These are phyloP conservation scores for Cylindrotheca closterium DNA, from an alignment of 108 stramenopile species.

Conservation along the genomic window DNA sequence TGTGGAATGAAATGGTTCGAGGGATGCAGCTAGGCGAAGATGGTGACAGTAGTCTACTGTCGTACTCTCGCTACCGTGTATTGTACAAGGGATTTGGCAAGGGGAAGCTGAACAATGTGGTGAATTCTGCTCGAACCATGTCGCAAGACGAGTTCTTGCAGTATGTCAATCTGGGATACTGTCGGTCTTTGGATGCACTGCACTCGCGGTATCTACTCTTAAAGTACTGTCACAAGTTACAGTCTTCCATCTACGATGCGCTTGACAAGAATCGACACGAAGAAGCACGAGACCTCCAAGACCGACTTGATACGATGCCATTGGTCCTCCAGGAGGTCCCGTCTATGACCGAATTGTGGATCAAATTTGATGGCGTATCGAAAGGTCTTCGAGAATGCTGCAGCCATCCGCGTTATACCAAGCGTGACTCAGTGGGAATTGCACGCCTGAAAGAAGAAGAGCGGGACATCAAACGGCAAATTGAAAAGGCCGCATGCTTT, in stretches of 20 bases:
- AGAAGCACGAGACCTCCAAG: background rate
- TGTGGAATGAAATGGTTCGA: background rate
- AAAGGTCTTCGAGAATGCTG: too few species aligned
- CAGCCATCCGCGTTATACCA: too few species aligned
- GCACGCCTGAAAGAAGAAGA: too few species aligned
- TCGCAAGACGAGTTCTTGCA: background rate
- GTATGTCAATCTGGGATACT: background rate
- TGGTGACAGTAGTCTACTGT: background rate
- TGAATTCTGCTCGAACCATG: background rate
- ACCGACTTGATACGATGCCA: background rate
- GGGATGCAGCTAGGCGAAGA: background rate
- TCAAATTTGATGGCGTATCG: too few species aligned
- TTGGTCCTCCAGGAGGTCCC: background rate
- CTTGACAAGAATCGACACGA: background rate
- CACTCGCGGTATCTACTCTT: background rate
- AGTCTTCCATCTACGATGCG: background rate
- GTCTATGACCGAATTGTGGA: too few species aligned
- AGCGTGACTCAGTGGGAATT: too few species aligned
- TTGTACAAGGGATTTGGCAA: background rate
- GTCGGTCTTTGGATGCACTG: background rate
- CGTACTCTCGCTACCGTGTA: background rate
- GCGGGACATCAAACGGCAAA: too few species aligned
- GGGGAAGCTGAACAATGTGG: background rate
- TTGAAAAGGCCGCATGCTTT: too few species aligned
- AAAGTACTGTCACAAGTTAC: background rate